Percentiles rank a stretch among this genome's conserved stretches.
phyloP scores from a whole-genome alignment of 2,329 filamentous ascomycete genomes.

The Kalaharituber pfeilii region DNA sequence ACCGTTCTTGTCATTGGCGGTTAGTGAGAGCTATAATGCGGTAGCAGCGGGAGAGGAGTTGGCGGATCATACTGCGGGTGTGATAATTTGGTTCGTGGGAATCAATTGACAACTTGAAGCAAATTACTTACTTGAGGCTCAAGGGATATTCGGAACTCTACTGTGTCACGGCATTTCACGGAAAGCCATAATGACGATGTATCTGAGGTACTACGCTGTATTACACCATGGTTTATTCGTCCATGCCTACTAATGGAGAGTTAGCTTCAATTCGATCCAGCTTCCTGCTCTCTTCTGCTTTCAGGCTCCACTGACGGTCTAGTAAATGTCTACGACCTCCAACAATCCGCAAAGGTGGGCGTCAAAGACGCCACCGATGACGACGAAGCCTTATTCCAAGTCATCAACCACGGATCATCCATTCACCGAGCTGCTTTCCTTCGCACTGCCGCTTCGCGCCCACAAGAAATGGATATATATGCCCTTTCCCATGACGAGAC shows the following conservation, averaged over 20 bases:
- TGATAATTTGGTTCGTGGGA: constrained; percentile 42
- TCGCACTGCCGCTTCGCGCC: not conserved
- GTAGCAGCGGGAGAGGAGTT: constrained; percentile 62
- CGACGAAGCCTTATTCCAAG: constrained; percentile 60
- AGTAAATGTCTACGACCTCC: constrained; percentile 52
- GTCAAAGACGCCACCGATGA: constrained; percentile 40
- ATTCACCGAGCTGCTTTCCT: constrained; percentile 61
- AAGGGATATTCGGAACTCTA: constrained; percentile 42
- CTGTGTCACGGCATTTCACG: constrained; percentile 37
- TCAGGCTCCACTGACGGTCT: constrained; percentile 67
- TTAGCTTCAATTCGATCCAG: constrained; percentile 27
- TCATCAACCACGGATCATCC: constrained; percentile 59
- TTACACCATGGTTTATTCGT: too few relatives aligned
- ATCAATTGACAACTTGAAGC: too few relatives aligned
- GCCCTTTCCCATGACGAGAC: constrained; percentile 64
- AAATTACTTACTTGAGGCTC: constrained; percentile 1
- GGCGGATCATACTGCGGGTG: constrained; percentile 43
- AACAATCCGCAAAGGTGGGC: not conserved
- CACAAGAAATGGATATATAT: constrained; percentile 43
- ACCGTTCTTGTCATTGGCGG: constrained; percentile 47
- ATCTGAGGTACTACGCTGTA: constrained; percentile 34
- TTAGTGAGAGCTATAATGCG: constrained; percentile 38
- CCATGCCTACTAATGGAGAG: not conserved
- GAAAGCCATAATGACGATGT: constrained; percentile 53
- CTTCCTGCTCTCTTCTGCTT: constrained; percentile 27